Percentiles rank a stretch among this genome's conserved stretches.
phyloP scores from a whole-genome alignment of 2,329 filamentous ascomycete genomes.

The Huntiella bhutanensis region DNA sequence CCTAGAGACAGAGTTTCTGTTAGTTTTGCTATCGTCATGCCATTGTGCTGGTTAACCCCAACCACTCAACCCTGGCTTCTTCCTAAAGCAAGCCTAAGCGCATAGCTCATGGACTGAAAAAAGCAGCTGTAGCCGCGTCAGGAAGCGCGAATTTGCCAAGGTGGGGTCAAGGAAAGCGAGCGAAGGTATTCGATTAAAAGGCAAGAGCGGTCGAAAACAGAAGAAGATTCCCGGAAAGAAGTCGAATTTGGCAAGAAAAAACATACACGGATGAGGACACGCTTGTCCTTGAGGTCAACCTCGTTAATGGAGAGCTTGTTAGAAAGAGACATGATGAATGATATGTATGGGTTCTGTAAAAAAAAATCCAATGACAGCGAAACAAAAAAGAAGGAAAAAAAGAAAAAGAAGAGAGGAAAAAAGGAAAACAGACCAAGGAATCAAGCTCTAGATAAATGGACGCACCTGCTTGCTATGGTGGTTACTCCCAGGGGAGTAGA shows the following conservation, averaged over 20 bases:
- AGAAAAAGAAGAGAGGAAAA: not conserved
- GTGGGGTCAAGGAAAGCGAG: not conserved
- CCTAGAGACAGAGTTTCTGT: conserved; percentile 31
- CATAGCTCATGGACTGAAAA: not conserved
- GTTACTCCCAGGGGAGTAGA: too few species aligned
- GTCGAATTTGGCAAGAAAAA: not conserved
- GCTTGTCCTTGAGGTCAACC: conserved; percentile 94
- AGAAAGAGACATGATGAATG: conserved; percentile 73
- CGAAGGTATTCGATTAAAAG: not conserved
- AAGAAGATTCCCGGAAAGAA: not conserved
- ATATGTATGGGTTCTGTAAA: conserved; percentile 13
- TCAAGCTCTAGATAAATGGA: too few species aligned
- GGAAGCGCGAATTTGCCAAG: not conserved
- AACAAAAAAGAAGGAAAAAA: not conserved
- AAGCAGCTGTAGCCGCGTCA: not conserved
- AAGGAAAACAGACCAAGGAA: not conserved
- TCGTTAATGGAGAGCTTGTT: conserved; percentile 96
- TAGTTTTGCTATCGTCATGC: not conserved
- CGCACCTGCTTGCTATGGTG: too few species aligned
- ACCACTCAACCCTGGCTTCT: not conserved
- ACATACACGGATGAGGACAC: conserved; percentile 79
- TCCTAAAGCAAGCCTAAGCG: not conserved
- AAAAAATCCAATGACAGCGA: not conserved
- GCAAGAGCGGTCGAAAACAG: not conserved
- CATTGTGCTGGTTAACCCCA: not conserved